Evolutionary conservation across 2,329 filamentous ascomycete species (phyloP), one percentile per base, ranked within the genome.

Genomic region (Madurella fahalii): DNA sequence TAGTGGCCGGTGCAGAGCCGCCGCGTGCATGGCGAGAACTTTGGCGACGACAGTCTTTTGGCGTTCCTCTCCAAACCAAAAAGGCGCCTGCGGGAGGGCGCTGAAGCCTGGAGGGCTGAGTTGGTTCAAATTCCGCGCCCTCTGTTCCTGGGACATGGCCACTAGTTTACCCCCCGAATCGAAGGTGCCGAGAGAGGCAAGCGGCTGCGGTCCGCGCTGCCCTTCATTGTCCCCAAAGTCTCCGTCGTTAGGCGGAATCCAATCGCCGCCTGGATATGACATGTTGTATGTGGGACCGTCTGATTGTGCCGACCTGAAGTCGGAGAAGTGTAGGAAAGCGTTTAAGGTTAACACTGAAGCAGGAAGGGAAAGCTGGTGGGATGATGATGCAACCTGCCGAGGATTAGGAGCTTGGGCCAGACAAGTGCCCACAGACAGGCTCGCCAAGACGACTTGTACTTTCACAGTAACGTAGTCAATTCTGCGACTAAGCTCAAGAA

Each of bases 81-180:
- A 47, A 12, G 61, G 61, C 16, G 58, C 31, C 40, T 57, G 50
- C 5, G 62, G 61, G 9, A 64, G 56, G 34, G n/a, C 40, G 16
- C 61, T 58, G n/a, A 54, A 61, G 9, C 25, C 25, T 3, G 57
- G 55, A 13, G 54, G 32, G 50, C 56, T 54, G 17, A 61, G 54
- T 47, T 60, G 51, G 30, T 48, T 40, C 31, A 58, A 39, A 3
- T 39, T 39, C 20, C 31, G 49, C 18, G 56, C 45, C 32, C 11
- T 30, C n/a, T 59, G 52, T 2, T 45, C 37, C 9, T 30, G 45
- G 1, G 44, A 54, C 15, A 52, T 12, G n/a, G 9, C 4, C 2
- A 49, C 43, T 7, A 50, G 46, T 15, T 25, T 34, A 34, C 25
- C 45, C 30, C 49, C 20, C 5, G 12, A 9, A 15, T 3, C 9